phyloP scores from a whole-genome alignment of 2,329 filamentous ascomycete genomes.

The Neopestalotiopsis clavispora region DNA sequence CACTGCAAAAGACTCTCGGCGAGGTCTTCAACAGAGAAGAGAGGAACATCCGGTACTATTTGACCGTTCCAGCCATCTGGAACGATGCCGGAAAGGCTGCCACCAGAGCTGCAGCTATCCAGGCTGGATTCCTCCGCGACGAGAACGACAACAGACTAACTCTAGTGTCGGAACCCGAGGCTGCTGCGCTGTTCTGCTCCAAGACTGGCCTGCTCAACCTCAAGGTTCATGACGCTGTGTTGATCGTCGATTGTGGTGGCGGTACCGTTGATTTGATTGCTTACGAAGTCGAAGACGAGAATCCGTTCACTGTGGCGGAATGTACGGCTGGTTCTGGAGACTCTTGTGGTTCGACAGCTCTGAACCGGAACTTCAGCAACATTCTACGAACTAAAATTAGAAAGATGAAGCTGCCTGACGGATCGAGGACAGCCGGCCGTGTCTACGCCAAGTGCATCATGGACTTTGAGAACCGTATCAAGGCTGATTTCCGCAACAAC shows the following conservation, averaged over 20 bases:
- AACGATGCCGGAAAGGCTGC: constrained; percentile 98
- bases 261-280: constrained; percentile 99
- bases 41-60: constrained; percentile 95
- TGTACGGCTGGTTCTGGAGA: constrained; percentile 97
- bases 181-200: constrained; percentile 95
- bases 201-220: constrained; percentile 95
- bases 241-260: constrained; percentile 98
- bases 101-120: constrained; percentile 92
- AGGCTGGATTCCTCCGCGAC: constrained; percentile 94
- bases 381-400: constrained; percentile 96
- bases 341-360: constrained; percentile 95
- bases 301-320: constrained; percentile 94
- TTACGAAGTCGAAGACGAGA: constrained; percentile 97
- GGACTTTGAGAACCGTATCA: constrained; percentile 99
- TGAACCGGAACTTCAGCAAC: constrained; percentile 98
- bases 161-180: constrained; percentile 94
- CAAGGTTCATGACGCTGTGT: constrained; percentile 97
- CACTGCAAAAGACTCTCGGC: constrained; percentile 93
- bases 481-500: constrained; percentile 99
- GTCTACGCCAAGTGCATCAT: constrained; percentile 99
- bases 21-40: constrained; percentile 98
- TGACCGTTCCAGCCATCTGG: constrained; percentile 99
- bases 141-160: constrained; percentile 98
- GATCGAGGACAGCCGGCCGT: constrained; percentile 94
- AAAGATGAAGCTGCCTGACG: constrained; percentile 98